Evolutionary conservation across 495 filamentous ascomycete genomes (phyloP).

Genomic region (Bathelium albidoporum): DNA sequence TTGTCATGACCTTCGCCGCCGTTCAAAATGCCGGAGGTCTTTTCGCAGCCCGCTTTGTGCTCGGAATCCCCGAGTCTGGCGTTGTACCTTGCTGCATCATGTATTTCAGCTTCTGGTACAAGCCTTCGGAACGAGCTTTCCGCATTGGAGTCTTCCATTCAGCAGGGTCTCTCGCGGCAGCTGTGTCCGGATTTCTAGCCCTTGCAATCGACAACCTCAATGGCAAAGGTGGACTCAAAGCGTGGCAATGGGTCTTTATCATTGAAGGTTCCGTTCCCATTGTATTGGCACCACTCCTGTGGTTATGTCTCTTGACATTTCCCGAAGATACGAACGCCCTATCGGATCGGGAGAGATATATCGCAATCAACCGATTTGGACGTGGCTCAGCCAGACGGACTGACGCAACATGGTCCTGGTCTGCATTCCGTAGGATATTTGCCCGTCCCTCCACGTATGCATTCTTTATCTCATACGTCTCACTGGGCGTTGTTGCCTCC

Average conservation of each 20-base stretch:
- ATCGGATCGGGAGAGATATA: conserved; percentile 12
- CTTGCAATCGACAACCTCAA: conserved; percentile 7
- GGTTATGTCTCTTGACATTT: conserved; percentile 8
- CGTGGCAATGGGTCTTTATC: conserved; percentile 8
- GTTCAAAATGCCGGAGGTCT: conserved; percentile 2
- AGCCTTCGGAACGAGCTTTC: conserved; percentile 8
- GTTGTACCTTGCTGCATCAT: conserved; percentile 6
- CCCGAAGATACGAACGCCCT: conserved; percentile 7
- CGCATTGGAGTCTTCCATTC: conserved; percentile 12
- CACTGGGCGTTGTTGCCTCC: conserved; percentile 2
- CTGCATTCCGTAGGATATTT: background rate
- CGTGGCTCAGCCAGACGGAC: conserved; percentile 10
- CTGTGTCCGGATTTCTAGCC: conserved; percentile 4
- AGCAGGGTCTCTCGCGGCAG: conserved; percentile 5
- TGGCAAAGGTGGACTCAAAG: conserved; percentile 3
- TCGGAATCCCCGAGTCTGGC: conserved; percentile 10
- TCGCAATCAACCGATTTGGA: conserved; percentile 14
- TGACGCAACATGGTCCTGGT: conserved; percentile 9
- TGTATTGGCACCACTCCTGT: background rate
- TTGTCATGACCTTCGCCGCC: conserved; percentile 6
- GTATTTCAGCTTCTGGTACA: conserved; percentile 14
- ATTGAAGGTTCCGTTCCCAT: conserved; percentile 9
- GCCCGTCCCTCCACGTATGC: background rate
- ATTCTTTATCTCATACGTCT: conserved; percentile 2
- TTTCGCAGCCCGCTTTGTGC: conserved; percentile 1